These are phyloP conservation scores for Corylus heterophylla DNA, from an alignment of 306 rosid species.

Conservation along the genomic window DNA sequence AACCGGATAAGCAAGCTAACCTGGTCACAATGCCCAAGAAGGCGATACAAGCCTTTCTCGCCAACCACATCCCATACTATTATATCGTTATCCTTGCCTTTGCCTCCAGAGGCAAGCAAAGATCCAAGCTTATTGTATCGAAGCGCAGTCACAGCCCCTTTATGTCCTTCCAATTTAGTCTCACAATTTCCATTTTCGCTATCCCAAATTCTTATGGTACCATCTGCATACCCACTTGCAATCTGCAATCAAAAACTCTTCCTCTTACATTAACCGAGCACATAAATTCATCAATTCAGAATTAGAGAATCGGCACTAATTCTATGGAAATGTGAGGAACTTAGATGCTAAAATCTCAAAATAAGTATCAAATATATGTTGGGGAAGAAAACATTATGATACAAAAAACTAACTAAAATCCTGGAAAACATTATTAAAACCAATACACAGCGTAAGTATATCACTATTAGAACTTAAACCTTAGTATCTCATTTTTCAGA, in stretches of 20 bases:
- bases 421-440: no score
- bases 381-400: no score
- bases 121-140: constrained; percentile 72
- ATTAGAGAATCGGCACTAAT: not conserved
- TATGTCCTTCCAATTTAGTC: constrained; percentile 88
- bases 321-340: no score
- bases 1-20: constrained; percentile 27
- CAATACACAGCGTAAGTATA: no score
- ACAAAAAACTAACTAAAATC: no score
- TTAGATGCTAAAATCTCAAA: no score
- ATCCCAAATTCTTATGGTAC: constrained; percentile 86
- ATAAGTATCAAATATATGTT: no score
- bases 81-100: constrained; percentile 84
- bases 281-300: not conserved
- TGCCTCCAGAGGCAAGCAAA: constrained; percentile 89
- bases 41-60: constrained; percentile 86
- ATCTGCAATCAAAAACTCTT: constrained; percentile 45
- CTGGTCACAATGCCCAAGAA: constrained; percentile 90
- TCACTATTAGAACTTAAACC: no score
- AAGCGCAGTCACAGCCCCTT: constrained; percentile 82
- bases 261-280: not conserved
- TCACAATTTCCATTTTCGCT: constrained; percentile 72
- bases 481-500: no score
- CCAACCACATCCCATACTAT: constrained; percentile 90
- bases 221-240: constrained; percentile 86